These are phyloP conservation scores for Akanthomyces muscarius DNA, from an alignment of 2,329 filamentous ascomycete genomes.

Conservation along the genomic window DNA sequence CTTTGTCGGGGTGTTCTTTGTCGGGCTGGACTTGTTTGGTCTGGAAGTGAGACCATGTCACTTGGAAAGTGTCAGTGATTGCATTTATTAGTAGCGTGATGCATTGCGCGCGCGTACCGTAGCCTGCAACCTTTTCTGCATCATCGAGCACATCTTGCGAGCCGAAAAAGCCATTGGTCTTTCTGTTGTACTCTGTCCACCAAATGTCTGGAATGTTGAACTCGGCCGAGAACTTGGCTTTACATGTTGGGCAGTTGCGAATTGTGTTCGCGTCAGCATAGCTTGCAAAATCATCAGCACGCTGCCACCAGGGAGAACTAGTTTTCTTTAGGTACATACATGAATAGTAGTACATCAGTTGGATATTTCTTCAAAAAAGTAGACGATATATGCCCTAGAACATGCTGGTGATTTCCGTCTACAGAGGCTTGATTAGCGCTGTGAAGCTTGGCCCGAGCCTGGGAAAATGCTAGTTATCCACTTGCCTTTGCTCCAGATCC, in stretches of 20 bases:
- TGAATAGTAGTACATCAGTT: too few relatives aligned
- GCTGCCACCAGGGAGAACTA: too few relatives aligned
- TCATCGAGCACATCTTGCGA: constrained; percentile 18
- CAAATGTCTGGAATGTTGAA: constrained; percentile 16
- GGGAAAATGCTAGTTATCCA: too few relatives aligned
- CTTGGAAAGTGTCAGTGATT: constrained; percentile 20
- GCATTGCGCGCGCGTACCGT: background rate
- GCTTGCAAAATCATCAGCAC: background rate
- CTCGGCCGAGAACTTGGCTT: background rate
- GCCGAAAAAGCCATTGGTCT: constrained; percentile 20
- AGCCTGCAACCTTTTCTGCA: too few relatives aligned
- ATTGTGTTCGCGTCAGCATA: background rate
- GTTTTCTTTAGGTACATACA: too few relatives aligned
- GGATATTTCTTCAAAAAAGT: too few relatives aligned
- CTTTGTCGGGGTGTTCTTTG: background rate
- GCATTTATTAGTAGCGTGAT: constrained; percentile 1
- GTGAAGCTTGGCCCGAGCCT: too few relatives aligned
- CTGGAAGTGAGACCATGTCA: constrained; percentile 31
- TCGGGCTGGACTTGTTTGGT: constrained; percentile 25
- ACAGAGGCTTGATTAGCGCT: too few relatives aligned
- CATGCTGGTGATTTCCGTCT: too few relatives aligned
- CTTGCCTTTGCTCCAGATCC: too few relatives aligned
- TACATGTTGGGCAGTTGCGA: constrained; percentile 3
- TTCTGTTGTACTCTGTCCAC: constrained; percentile 16
- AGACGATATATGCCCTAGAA: too few relatives aligned